These are phyloP conservation scores for Sporothrix humicola DNA, from an alignment of 2,329 filamentous ascomycete species.

Conservation along the genomic window DNA sequence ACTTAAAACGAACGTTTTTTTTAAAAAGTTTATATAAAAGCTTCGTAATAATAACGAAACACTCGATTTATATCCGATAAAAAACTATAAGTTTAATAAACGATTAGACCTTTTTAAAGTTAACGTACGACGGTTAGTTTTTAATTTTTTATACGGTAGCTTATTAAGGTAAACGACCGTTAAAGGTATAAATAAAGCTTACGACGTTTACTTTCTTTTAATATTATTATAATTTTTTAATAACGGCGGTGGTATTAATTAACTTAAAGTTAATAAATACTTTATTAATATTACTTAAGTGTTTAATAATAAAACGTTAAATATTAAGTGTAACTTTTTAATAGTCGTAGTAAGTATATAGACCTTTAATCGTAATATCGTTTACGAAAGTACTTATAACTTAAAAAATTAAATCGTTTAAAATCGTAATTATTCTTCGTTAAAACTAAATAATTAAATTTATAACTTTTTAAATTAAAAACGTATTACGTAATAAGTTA, in stretches of 20 bases:
- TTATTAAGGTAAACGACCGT: background rate
- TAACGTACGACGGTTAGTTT: background rate
- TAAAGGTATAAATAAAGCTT: background rate
- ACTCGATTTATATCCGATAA: background rate
- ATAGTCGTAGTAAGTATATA: background rate
- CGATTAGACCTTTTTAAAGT: background rate
- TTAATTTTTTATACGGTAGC: background rate
- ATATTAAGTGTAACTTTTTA: too few species aligned
- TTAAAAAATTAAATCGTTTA: background rate
- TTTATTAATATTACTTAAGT: background rate
- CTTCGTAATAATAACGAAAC: background rate
- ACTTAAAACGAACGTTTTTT: background rate
- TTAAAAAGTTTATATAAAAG: conserved; percentile 2
- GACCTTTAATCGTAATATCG: background rate
- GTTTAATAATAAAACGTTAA: background rate
- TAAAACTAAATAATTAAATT: conserved; percentile 1
- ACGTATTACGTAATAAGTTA: too few species aligned
- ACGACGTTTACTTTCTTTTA: background rate
- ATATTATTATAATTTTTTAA: conserved; percentile 15
- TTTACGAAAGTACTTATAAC: background rate
- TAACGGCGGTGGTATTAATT: background rate
- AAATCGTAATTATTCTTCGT: background rate
- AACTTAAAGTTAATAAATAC: background rate
- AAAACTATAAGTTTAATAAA: background rate
- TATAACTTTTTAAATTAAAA: background rate